phyloP scores from a whole-genome alignment of 2,329 filamentous ascomycete genomes.

The Colletotrichum cuscutae region DNA sequence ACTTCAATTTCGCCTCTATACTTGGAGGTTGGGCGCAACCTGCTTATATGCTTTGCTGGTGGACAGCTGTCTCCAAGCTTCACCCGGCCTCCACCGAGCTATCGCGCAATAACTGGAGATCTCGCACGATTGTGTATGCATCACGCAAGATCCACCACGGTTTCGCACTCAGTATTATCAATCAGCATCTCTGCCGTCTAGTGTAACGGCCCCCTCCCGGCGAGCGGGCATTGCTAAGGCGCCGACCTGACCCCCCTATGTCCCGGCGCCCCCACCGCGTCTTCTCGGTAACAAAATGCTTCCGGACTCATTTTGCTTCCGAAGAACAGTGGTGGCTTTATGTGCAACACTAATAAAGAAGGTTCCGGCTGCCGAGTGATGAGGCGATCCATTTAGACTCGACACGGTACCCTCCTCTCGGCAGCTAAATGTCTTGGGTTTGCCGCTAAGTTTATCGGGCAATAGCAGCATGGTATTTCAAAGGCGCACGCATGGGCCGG shows the following conservation, averaged over 20 bases:
- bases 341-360: background rate
- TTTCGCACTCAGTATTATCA: background rate
- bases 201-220: background rate
- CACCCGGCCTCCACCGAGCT: constrained; percentile 6
- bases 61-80: background rate
- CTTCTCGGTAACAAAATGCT: background rate
- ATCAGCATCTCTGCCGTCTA: background rate
- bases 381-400: background rate
- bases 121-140: constrained; percentile 11
- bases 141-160: constrained; percentile 12
- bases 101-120: constrained; percentile 24
- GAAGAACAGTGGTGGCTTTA: background rate
- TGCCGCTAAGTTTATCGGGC: background rate
- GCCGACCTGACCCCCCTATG: background rate
- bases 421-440: background rate
- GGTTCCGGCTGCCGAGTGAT: background rate
- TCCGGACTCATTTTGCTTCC: background rate
- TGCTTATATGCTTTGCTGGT: constrained; percentile 3
- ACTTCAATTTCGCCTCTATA: background rate
- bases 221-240: background rate
- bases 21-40: too few relatives aligned
- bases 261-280: background rate
- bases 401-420: background rate
- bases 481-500: background rate
- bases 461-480: background rate